Evolutionary conservation across 140 eudicot genomes (phyloP).

Genomic region (Stevia rebaudiana): DNA sequence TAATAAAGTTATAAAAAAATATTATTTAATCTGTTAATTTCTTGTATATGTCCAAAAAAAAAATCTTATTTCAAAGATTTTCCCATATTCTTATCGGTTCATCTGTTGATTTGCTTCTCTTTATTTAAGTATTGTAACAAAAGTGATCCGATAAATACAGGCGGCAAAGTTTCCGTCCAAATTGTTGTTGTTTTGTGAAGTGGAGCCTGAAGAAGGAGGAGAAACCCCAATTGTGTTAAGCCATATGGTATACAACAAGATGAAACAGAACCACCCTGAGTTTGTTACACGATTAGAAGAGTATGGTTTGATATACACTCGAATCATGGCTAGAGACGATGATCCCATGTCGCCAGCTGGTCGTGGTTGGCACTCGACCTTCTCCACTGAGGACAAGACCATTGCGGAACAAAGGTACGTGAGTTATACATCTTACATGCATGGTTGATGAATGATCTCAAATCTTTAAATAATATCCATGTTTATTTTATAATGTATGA

Average conservation of each 20-base stretch:
- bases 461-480: no score
- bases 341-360: conserved; percentile 46
- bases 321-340: conserved; percentile 42
- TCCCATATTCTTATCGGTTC: no score
- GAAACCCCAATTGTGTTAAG: no score
- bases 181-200: conserved; percentile 56
- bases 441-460: no score
- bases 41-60: no score
- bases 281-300: conserved; percentile 48
- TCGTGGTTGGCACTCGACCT: conserved; percentile 63
- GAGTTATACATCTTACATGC: no score
- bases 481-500: no score
- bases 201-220: conserved; percentile 54
- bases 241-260: conserved; percentile 47
- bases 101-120: no score
- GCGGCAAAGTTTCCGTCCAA: conserved; percentile 53
- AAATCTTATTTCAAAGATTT: no score
- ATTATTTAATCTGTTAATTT: no score
- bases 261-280: conserved; percentile 40
- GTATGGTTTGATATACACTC: conserved; percentile 40
- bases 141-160: conserved; percentile 19
- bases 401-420: conserved; percentile 41
- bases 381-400: conserved; percentile 40
- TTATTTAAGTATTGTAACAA: no score
- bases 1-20: no score